Conservation (phyloP, 2,329 filamentous ascomycete genomes). For the Xylariaceae sp. region DNA sequence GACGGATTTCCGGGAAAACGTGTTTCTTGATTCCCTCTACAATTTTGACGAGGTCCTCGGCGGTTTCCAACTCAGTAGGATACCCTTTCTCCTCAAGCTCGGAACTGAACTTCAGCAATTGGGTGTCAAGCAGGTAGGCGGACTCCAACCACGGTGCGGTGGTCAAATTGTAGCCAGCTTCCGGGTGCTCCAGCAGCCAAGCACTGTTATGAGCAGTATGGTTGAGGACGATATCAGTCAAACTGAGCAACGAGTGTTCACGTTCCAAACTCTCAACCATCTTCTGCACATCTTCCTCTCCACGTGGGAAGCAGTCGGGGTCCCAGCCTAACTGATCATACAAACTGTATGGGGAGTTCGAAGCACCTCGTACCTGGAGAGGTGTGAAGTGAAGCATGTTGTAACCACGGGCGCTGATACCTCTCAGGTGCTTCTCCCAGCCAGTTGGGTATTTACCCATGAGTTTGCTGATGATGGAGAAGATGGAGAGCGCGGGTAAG, state of each 20-base stretch:
- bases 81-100: slow-evolving; percentile 66
- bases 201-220: slow-evolving; percentile 94
- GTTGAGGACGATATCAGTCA: slow-evolving; percentile 97
- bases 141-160: slow-evolving; percentile 76
- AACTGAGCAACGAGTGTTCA: slow-evolving; percentile 74
- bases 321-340: slow-evolving; percentile 91
- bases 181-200: slow-evolving; percentile 91
- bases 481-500: slow-evolving; percentile 80
- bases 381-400: slow-evolving; percentile 99
- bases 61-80: slow-evolving; percentile 64
- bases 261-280: slow-evolving; percentile 78
- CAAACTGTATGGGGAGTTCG: slow-evolving; percentile 96
- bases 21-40: slow-evolving; percentile 81
- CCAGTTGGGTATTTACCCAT: slow-evolving; percentile 88
- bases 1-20: slow-evolving; percentile 67
- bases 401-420: slow-evolving; percentile 87
- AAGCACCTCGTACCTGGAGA: slow-evolving; percentile 78
- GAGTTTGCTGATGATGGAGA: slow-evolving; percentile 95
- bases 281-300: slow-evolving; percentile 72
- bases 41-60: slow-evolving; percentile 69
- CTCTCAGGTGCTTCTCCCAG: slow-evolving; percentile 83
- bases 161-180: slow-evolving; percentile 88
- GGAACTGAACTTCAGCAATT: slow-evolving; percentile 68
- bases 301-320: slow-evolving; percentile 70
- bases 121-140: slow-evolving; percentile 56